Base-by-base conservation (phyloP, 2,329 filamentous ascomycete genomes). In the Hypoxylon sp. region DNA sequence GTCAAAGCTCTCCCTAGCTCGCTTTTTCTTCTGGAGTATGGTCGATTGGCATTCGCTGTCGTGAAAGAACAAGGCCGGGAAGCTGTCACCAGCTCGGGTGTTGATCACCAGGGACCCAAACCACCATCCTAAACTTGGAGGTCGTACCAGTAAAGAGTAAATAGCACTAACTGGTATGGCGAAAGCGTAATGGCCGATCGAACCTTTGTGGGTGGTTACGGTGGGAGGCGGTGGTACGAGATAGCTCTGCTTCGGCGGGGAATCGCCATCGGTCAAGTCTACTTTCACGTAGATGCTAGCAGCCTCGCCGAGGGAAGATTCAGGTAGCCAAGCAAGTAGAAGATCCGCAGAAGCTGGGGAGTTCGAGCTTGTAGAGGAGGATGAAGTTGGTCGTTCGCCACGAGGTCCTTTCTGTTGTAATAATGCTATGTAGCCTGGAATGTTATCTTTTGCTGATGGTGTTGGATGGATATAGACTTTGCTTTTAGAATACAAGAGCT, bases 401-500 rank as follows among this genome's bases (percentile, higher is more conserved):
- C 63, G 78, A 33, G 82, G 79, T 0, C 85, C 85, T 79, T 97
- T 97, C 78, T 99, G 95, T 80, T 99, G 94, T 13, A 99, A 85
- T 2, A 99, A 86, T 17, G 96, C 95, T 73, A 99, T 91, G 79
- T 96, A 99, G 50, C 96, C 96, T 3, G 94, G 85, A 62, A 99
- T 97, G 73, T 99, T 99, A 83, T 99, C 96, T 83, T 94, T 97
- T 63, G 94, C 88, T 0, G 94, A 97, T 0, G 95, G 92, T 0
- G 94, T 94, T 0, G 96, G 96, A 80, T 99, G 96, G 47, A 99
- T 91, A 78, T 98, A 99, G 79, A 99, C 96, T 87, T 98, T 99
- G 91, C 94, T 98, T 83, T 99, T 99, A 19, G 94, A 95, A 76
- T 92, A 98, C 13, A 99, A 85, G 33, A 99, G 85, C 82, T 98